Conservation (phyloP, 1,139 yeast genomes). For the Scheffersomyces cryptocercus region DNA sequence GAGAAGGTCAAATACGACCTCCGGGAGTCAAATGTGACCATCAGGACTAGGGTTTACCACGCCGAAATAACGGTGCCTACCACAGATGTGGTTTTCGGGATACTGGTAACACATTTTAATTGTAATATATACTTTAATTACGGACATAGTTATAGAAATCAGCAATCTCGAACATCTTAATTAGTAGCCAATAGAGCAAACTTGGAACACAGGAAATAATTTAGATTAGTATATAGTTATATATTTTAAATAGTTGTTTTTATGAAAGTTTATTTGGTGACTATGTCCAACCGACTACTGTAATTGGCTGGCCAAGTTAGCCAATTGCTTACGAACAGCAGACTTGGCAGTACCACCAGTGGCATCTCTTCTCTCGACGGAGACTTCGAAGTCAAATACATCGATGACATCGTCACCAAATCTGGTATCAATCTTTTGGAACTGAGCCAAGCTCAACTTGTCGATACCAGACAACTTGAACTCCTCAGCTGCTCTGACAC, state of each 20-base stretch:
- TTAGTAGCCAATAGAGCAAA: neutral
- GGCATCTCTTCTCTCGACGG: slow-evolving; percentile 95
- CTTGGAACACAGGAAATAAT: neutral
- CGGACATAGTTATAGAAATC: neutral
- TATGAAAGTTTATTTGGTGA: no score
- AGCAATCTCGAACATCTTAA: neutral
- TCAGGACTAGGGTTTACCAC: no score
- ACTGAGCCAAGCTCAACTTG: slow-evolving; percentile 73
- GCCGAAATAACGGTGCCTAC: no score
- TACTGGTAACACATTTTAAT: no score
- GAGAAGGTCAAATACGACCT: no score
- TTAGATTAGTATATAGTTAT: no score
- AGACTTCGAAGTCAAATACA: slow-evolving; percentile 85
- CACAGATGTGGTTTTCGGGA: no score
- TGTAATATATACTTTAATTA: no score
- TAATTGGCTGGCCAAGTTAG: slow-evolving; percentile 26
- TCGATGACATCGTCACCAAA: slow-evolving; percentile 79
- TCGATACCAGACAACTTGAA: slow-evolving; percentile 76
- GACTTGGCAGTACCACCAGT: slow-evolving; percentile 95
- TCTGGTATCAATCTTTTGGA: slow-evolving; percentile 73
- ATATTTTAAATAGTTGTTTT: no score
- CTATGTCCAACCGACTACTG: neutral
- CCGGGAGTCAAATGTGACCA: no score
- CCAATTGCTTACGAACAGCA: slow-evolving; percentile 80
- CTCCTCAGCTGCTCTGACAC: slow-evolving; percentile 89